These are phyloP conservation scores for Glutinoglossum americanum DNA, from an alignment of 495 filamentous ascomycete genomes.

Conservation along the genomic window DNA sequence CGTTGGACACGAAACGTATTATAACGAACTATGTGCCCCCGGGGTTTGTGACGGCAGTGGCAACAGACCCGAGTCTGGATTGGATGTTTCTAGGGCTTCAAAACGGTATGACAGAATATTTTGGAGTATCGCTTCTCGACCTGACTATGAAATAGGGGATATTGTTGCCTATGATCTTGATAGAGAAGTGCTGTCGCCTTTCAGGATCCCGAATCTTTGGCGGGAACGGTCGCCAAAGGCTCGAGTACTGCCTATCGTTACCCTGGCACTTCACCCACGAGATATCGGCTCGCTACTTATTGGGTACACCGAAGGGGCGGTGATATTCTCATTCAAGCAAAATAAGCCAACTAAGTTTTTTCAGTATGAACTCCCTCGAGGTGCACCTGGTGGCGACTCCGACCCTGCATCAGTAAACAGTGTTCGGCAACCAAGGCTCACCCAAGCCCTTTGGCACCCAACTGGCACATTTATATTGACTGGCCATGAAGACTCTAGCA, in stretches of 20 bases:
- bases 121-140: not conserved
- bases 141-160: constrained; percentile 31
- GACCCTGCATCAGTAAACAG: constrained; percentile 28
- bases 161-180: constrained; percentile 81
- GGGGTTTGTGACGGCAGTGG: constrained; percentile 43
- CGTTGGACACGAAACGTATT: constrained; percentile 38
- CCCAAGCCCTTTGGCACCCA: constrained; percentile 78
- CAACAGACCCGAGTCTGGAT: constrained; percentile 72
- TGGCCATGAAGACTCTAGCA: constrained; percentile 67
- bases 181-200: constrained; percentile 47
- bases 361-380: constrained; percentile 57
- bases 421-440: constrained; percentile 44
- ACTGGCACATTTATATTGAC: constrained; percentile 80
- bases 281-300: constrained; percentile 86
- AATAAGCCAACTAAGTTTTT: constrained; percentile 56
- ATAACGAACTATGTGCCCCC: constrained; percentile 47
- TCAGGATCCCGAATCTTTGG: constrained; percentile 75
- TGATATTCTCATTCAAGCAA: constrained; percentile 83
- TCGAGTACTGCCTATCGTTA: constrained; percentile 38
- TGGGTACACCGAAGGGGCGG: constrained; percentile 68
- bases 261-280: constrained; percentile 65
- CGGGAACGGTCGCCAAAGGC: constrained; percentile 35
- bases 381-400: constrained; percentile 70
- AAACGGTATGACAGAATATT: constrained; percentile 27
- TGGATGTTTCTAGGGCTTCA: constrained; percentile 67